Evolutionary conservation across 2,329 filamentous ascomycete species (phyloP), one percentile per base, ranked within the genome.

Genomic region (Aspergillus pseudoglaucus): DNA sequence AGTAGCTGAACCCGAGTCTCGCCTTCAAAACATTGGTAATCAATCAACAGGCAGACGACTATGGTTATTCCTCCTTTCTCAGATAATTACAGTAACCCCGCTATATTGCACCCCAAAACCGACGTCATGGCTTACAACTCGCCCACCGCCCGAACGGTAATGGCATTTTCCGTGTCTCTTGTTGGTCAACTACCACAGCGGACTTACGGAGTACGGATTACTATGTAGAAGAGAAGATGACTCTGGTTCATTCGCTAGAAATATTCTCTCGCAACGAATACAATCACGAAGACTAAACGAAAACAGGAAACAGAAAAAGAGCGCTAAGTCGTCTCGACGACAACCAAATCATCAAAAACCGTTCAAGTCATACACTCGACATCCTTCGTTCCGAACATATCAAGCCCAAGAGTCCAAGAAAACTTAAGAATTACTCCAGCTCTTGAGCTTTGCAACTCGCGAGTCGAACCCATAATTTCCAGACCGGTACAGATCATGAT

Each of bases 391-490:
- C 25, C 5, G 25, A 12, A 2, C 25, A 30, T 30, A 30, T 12
- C 25, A 30, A 30, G 5, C 25, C 25, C 9, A 30, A 30, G 4
- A 10, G 25, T 10, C n/a, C n/a, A 17, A 37, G n/a, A 10, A 10
- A 17, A 10, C 6, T 37, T 3, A 8, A 0, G 33, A 39, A 12
- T 18, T 18, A 39, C 55, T 58, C 57, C 67, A 70, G 47, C 61
- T 66, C 55, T 63, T 69, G 53, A 70, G 59, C 48, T 62, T 65
- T 20, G 62, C 50, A n/a, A 69, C 53, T 45, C 72, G 67, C 33
- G 66, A 58, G 42, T 60, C 59, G 48, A 71, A 70, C 10, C 59
- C 61, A 51, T 66, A 64, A 14, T 59, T 57, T 20, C 59, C 52
- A 6, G 48, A 47, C 41, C 61, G 54, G 33, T 66, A 59, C 27